Conservation (phyloP, 805 yeast genomes). For the Pichia membranifaciens region DNA sequence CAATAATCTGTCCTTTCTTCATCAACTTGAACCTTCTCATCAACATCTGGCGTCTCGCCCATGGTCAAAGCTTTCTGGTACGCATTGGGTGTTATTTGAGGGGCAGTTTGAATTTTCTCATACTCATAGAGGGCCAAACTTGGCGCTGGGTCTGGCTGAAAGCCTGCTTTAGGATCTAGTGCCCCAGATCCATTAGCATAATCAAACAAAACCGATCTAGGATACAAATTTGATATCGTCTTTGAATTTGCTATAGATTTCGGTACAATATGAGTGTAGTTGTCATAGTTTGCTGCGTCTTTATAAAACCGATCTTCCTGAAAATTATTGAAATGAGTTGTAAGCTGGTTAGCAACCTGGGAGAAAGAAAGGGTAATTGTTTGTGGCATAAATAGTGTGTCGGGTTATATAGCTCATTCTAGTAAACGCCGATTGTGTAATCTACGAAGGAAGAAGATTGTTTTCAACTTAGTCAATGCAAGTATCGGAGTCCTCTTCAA, state of each 20-base stretch:
- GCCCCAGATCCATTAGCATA: slow-evolving; percentile 71
- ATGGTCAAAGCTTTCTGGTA: slow-evolving; percentile 63
- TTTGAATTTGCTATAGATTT: slow-evolving; percentile 27
- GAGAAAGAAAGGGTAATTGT: slow-evolving; percentile 68
- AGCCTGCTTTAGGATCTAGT: slow-evolving; percentile 48
- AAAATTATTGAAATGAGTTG: slow-evolving; percentile 73
- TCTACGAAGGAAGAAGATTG: too few species aligned
- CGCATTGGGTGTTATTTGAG: slow-evolving; percentile 40
- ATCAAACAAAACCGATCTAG: slow-evolving; percentile 81
- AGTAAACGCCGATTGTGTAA: too few species aligned
- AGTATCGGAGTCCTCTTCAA: too few species aligned
- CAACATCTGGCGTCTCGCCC: slow-evolving; percentile 21
- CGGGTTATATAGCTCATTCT: too few species aligned
- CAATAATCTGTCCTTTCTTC: slow-evolving; percentile 56
- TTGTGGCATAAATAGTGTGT: slow-evolving; percentile 71
- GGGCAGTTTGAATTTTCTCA: slow-evolving; percentile 26
- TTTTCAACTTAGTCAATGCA: too few species aligned
- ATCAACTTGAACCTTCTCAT: slow-evolving; percentile 24
- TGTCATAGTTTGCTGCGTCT: background rate
- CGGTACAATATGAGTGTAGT: slow-evolving; percentile 3
- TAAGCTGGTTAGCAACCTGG: slow-evolving; percentile 66
- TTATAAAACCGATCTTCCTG: slow-evolving; percentile 62
- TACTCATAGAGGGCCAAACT: slow-evolving; percentile 5
- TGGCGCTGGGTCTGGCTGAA: slow-evolving; percentile 18
- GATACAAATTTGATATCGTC: slow-evolving; percentile 56